A percentile compares a stretch with the other conserved stretches of the same genome.
Evolutionary conservation across 1,284 basidiomycete genomes (phyloP).

Genomic region (Apiotrichum veenhuisii): DNA sequence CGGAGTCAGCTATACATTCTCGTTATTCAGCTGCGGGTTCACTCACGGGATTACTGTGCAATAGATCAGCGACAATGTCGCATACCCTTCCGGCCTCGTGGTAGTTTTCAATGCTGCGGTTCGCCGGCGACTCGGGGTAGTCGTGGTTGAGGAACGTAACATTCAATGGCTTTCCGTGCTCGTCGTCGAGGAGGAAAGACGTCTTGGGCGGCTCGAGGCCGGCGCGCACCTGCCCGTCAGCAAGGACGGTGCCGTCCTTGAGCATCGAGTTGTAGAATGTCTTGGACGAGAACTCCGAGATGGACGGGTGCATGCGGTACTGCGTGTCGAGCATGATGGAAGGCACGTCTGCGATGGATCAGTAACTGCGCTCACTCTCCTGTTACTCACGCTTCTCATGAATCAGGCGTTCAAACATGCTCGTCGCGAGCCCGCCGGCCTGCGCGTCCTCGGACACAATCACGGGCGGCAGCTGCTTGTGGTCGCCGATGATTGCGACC

Average conservation of each 20-base stretch:
- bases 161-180: slow-evolving; percentile 22
- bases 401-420: slow-evolving; percentile 83
- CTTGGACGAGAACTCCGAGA: slow-evolving; percentile 76
- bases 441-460: slow-evolving; percentile 70
- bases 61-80: slow-evolving; percentile 70
- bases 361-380: not conserved
- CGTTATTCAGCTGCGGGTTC: too few relatives aligned
- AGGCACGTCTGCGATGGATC: slow-evolving; percentile 56
- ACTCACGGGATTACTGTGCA: slow-evolving; percentile 66
- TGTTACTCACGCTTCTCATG: slow-evolving; percentile 63
- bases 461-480: slow-evolving; percentile 92
- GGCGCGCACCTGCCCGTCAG: slow-evolving; percentile 56
- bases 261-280: slow-evolving; percentile 75
- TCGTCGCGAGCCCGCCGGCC: slow-evolving; percentile 66
- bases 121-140: slow-evolving; percentile 62
- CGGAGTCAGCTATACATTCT: slow-evolving; percentile 4
- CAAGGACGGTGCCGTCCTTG: slow-evolving; percentile 66
- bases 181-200: slow-evolving; percentile 34
- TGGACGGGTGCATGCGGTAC: slow-evolving; percentile 90
- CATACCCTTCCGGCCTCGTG: slow-evolving; percentile 73
- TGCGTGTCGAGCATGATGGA: slow-evolving; percentile 86
- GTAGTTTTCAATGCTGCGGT: slow-evolving; percentile 67
- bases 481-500: slow-evolving; percentile 86
- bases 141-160: slow-evolving; percentile 75
- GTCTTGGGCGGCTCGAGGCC: slow-evolving; percentile 61